Evolutionary conservation across 768 basidiomycete genomes (phyloP), one percentile per base, ranked within the genome.

Genomic region (Serendipita sp.): DNA sequence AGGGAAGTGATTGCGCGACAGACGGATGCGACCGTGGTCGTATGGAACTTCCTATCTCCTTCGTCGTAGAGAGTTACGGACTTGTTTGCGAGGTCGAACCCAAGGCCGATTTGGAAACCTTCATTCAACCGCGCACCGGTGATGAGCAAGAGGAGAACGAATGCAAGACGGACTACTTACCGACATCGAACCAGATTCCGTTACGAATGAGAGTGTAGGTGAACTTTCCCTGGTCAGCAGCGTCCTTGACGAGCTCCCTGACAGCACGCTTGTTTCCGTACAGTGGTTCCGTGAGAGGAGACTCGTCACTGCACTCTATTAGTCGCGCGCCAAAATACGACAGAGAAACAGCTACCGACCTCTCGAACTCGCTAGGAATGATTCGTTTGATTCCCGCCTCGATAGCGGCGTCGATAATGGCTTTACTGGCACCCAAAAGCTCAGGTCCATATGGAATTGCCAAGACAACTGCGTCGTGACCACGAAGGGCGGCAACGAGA

Each of bases 341-440:
- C 1, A 11, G 20, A 58, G 9, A 31, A 58, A 24, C 28, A n/a
- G 28, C 22, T 4, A n/a, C 53, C 28, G 9, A 58, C 53, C 53
- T 24, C 28, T 31, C 53, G 28, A 28, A 58, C 22, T 58, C 53
- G 53, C 53, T 58, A 24, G 53, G 53, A 26, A 58, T 58, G n/a
- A 58, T n/a, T 0, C 22, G 22, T 24, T 58, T 58, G 11, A 58
- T 31, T 9, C 53, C 53, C 9, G 53, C 53, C 30, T 58, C 53
- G 30, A 58, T 58, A 28, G 53, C 53, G 28, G 53, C 53, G 22
- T 58, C 24, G 53, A 58, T n/a, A 24, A 58, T 28, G 4, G 53
- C 31, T n/a, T 33, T 17, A 9, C 22, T 58, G 17, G 53, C 31
- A 58, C 22, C 9, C 20, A 24, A 11, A 26, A 58, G 31, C 4